Evolutionary conservation across 768 basidiomycete genomes (phyloP), one percentile per base, ranked within the genome.

Genomic region (Lentinula guzmanii): DNA sequence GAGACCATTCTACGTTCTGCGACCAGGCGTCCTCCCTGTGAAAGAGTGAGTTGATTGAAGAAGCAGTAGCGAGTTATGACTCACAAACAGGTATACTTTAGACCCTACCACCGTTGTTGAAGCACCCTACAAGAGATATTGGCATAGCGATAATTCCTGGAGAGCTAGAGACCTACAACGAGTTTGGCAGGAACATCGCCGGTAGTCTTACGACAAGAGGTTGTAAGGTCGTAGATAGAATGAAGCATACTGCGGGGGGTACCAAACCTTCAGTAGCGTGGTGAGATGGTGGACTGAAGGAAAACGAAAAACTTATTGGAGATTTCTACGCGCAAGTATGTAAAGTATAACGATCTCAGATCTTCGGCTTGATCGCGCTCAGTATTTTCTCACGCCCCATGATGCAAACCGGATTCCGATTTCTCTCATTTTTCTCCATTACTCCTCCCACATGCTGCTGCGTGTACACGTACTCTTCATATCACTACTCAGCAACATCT

Each of bases 131-230:
- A 34, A 35, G 24, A 41, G 8, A 50, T 52, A 45, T 43, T 43
- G 45, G 41, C 45, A 43, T 13, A n/a, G 56, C 41, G 58, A 59
- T 48, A 35, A 24, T 24, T 16, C 21, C 48, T 3, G 48, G 28
- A 28, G 28, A 37, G n/a, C 55, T 18, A 33, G 37, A 54, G 8
- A 80, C 90, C 62, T 78, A 92, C 92, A 62, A 95, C 90, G 48
- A 95, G 86, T 70, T 89, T 92, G 48, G 91, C 86, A 10, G 94
- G 93, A 21, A 94, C 87, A 81, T 93, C 88, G 51, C 93, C 94
- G 0, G 82, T 82, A 0, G 93, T 91, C 71, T 87, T 87, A 64
- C 90, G 82, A 70, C 89, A 90, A 70, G 86, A 91, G 1, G 93
- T 93, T 9, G 92, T 93, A 67, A 95, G 79, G 76, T 95, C 93